phyloP scores from a whole-genome alignment of 2,329 filamentous ascomycete genomes.

The Corniculantispora saksenae region DNA sequence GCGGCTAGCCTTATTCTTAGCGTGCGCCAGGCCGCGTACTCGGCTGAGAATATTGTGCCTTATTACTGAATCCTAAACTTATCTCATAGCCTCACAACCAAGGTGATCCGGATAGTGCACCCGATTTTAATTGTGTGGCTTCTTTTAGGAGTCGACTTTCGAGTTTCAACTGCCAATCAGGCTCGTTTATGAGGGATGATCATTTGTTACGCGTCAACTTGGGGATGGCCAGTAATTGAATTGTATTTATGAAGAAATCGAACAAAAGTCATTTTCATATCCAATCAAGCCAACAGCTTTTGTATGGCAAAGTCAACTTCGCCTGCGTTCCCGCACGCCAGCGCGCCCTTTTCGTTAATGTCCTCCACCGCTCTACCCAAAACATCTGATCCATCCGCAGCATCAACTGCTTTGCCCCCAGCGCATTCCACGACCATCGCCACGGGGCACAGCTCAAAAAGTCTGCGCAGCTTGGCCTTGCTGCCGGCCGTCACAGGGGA shows the following conservation, averaged over 20 bases:
- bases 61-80: too few relatives aligned
- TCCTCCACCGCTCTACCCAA: constrained; percentile 39
- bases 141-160: background rate
- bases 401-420: constrained; percentile 57
- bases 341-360: constrained; percentile 51
- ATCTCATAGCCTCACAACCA: background rate
- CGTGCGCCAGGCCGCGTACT: background rate
- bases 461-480: constrained; percentile 56
- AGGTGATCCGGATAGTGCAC: background rate
- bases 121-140: background rate
- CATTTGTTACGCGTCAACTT: background rate
- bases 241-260: background rate
- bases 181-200: too few relatives aligned
- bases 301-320: constrained; percentile 45
- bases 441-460: constrained; percentile 63
- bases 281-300: constrained; percentile 20
- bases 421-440: constrained; percentile 62
- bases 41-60: too few relatives aligned
- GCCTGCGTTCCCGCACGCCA: constrained; percentile 52
- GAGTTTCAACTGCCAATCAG: too few relatives aligned
- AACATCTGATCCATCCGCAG: constrained; percentile 42
- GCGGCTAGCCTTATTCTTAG: background rate
- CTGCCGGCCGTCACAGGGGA: constrained; percentile 55
- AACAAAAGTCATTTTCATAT: background rate
- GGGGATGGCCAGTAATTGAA: background rate